Percentiles rank a stretch among this genome's conserved stretches.
Evolutionary conservation across 2,329 filamentous ascomycete genomes (phyloP).

Genomic region (Colletotrichum orchidophilum): DNA sequence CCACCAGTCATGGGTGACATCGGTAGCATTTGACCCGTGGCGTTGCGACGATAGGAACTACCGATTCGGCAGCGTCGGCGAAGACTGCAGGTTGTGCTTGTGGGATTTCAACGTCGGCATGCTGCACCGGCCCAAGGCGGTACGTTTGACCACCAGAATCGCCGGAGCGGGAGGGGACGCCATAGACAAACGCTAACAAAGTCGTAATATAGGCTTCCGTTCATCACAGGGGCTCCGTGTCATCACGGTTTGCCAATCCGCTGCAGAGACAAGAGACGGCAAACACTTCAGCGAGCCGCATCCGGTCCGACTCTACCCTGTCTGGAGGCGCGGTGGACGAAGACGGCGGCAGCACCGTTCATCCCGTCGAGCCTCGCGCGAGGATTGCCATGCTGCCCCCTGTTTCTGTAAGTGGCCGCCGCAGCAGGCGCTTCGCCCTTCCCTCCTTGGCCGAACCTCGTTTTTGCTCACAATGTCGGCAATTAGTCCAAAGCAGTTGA

Average conservation of each 20-base stretch:
- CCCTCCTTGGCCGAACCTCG: neutral
- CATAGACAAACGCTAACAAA: constrained; percentile 13
- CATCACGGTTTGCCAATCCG: constrained; percentile 56
- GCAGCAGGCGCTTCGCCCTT: too few relatives aligned
- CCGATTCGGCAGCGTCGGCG: constrained; percentile 93
- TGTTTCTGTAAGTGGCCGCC: constrained; percentile 74
- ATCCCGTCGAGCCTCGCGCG: constrained; percentile 85
- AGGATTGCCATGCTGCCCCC: constrained; percentile 88
- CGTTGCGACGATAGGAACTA: constrained; percentile 95
- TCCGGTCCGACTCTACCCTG: constrained; percentile 77
- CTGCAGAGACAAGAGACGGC: constrained; percentile 70
- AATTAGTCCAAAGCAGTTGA: constrained; percentile 81
- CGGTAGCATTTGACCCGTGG: constrained; percentile 96
- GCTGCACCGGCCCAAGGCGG: constrained; percentile 89
- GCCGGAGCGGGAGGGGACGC: too few relatives aligned
- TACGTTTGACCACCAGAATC: too few relatives aligned
- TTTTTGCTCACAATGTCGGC: constrained; percentile 31
- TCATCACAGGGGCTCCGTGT: constrained; percentile 64
- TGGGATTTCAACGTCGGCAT: constrained; percentile 99
- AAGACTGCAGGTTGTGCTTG: constrained; percentile 87
- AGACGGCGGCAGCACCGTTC: constrained; percentile 71
- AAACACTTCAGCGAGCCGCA: constrained; percentile 65
- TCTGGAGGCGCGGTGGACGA: constrained; percentile 57
- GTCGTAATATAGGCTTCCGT: constrained; percentile 58
- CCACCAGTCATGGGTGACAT: constrained; percentile 94